Conservation (phyloP, 164 flowering plant species). For the Dillenia suffruticosa region DNA sequence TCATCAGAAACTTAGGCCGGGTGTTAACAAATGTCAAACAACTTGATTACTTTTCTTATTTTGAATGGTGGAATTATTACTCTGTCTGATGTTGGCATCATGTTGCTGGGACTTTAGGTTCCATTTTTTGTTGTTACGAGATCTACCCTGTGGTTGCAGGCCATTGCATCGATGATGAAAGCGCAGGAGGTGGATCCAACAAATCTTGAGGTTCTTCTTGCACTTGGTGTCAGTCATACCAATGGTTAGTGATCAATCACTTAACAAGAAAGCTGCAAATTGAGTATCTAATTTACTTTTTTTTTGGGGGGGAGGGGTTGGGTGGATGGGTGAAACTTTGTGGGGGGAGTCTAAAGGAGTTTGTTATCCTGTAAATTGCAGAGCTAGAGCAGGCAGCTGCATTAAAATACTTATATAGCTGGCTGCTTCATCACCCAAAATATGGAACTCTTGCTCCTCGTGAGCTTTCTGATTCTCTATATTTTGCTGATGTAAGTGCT, state of each 20-base stretch:
- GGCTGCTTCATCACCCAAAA: conserved; percentile 89
- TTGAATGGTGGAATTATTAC: no score
- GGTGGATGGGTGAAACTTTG: background rate
- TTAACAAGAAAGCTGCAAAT: conserved; percentile 1
- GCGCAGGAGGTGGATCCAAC: conserved; percentile 91
- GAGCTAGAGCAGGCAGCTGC: conserved; percentile 95
- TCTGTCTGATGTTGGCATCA: no score
- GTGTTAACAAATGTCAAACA: no score
- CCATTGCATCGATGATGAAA: conserved; percentile 98
- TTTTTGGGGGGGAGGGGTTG: conserved; percentile 1
- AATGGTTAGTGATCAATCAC: conserved; percentile 57
- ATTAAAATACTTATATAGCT: conserved; percentile 73
- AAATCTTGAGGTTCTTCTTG: conserved; percentile 95
- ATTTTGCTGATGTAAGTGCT: conserved; percentile 83
- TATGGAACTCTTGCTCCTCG: conserved; percentile 65
- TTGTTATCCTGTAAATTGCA: conserved; percentile 28
- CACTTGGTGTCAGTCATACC: conserved; percentile 99
- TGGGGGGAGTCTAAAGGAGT: background rate
- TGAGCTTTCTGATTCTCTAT: conserved; percentile 56
- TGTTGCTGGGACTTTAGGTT: background rate
- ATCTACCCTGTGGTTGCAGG: conserved; percentile 43
- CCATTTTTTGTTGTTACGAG: background rate
- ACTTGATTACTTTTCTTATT: no score
- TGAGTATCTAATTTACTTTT: background rate
- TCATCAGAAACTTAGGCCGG: no score